These are phyloP conservation scores for Lasiodiplodia sp. DNA, from an alignment of 2,329 filamentous ascomycete species.

Conservation along the genomic window DNA sequence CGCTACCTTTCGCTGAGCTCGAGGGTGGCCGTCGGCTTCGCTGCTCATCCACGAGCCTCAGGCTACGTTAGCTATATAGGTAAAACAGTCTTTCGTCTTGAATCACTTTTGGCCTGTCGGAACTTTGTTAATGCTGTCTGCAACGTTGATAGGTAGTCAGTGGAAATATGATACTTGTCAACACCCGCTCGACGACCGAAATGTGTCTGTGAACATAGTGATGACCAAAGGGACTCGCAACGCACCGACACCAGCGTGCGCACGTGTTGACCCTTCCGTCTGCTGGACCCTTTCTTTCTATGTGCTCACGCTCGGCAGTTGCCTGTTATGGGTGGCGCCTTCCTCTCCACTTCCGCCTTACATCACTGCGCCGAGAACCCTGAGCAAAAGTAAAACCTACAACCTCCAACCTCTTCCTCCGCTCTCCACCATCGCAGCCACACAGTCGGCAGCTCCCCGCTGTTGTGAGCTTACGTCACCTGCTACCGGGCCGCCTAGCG, in stretches of 20 bases:
- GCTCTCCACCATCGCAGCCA: neutral
- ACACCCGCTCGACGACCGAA: neutral
- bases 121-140: neutral
- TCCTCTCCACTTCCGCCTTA: neutral
- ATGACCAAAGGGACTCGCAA: neutral
- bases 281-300: neutral
- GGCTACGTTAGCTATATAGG: neutral
- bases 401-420: neutral
- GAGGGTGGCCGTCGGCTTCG: neutral
- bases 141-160: no score
- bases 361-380: constrained; percentile 5
- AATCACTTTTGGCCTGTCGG: neutral
- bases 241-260: neutral
- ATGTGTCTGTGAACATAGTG: neutral
- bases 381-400: no score
- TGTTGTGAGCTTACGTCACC: neutral
- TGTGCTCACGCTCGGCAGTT: neutral
- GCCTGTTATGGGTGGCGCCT: neutral
- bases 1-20: neutral
- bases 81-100: neutral
- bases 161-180: neutral
- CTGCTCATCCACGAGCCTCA: neutral
- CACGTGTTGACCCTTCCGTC: neutral
- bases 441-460: neutral
- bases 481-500: neutral